Evolutionary conservation across 306 rosid genomes (phyloP), one percentile per base, ranked within the genome.

Genomic region (cucumber (Cucumis sativus)): DNA sequence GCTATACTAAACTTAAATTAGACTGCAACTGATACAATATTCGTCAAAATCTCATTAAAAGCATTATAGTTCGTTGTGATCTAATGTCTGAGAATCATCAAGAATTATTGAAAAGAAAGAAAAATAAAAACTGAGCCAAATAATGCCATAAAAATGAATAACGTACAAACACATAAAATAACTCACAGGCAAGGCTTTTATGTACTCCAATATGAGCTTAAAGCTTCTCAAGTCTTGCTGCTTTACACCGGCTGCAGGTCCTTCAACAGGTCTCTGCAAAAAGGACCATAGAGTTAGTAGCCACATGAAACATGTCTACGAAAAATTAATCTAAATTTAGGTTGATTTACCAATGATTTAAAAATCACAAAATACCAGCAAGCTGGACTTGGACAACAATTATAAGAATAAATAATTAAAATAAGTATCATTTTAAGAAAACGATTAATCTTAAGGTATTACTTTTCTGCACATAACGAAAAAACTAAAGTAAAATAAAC

Each of bases 161-260:
- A 68, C 35, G 81, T 23, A 35, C 28, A 45, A 76, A 58, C 74
- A 84, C 23, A 16, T 43, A 69, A 35, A 60, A 75, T 23, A 37
- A 64, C 97, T 78, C 88, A 95, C 97, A 62, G 98, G 98, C 84
- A 92, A 79, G 84, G 98, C 98, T 85, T 95, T 95, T 79, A 95
- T 87, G 84, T 90, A 95, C 73, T 95, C 98, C 83, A 95, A 71
- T 78, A 90, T 89, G 79, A 95, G 96, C 86, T 88, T 82, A 86
- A 95, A 95, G 89, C 96, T 92, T 86, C 98, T 90, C 80, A 85
- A 83, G 81, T 95, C 98, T 88, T 95, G 94, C 47, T 84, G 94
- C 47, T 84, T 82, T 77, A 5, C 75, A 23, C 82, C 79, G 10
- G 84, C 78, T 10, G 85, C 57, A 57, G 92, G 80, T 74, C 76